A percentile compares a stretch with the other conserved stretches of the same genome.
Evolutionary conservation across 208 protist genomes (phyloP).

Genomic region (Wallacemonas collosoma): DNA sequence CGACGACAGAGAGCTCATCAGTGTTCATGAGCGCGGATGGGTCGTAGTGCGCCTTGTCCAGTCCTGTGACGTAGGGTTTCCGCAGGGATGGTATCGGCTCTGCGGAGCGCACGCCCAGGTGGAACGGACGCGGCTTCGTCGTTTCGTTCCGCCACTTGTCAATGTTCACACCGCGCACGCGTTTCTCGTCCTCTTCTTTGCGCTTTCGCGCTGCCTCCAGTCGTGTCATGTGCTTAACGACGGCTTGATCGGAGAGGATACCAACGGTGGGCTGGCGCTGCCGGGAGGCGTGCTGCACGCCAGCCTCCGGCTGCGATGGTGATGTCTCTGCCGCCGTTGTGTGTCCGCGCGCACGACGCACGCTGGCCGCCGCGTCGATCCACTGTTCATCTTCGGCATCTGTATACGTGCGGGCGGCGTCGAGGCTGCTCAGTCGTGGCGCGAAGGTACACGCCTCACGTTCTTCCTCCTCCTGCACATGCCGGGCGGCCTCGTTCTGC

Average conservation of each 20-base stretch:
- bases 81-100: slow-evolving; percentile 57
- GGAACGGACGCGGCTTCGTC: slow-evolving; percentile 43
- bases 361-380: slow-evolving; percentile 14
- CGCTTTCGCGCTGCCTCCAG: slow-evolving; percentile 38
- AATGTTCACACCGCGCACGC: slow-evolving; percentile 24
- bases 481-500: slow-evolving; percentile 23
- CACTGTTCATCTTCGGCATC: slow-evolving; percentile 4
- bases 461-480: slow-evolving; percentile 28
- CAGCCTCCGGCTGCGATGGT: neutral
- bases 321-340: neutral
- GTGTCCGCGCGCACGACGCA: neutral
- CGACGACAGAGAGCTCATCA: slow-evolving; percentile 6
- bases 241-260: slow-evolving; percentile 29
- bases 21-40: slow-evolving; percentile 1
- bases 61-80: slow-evolving; percentile 32
- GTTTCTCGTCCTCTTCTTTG: slow-evolving; percentile 32
- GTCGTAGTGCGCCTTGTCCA: slow-evolving; percentile 14
- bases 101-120: slow-evolving; percentile 32
- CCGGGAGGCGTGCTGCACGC: neutral
- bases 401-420: neutral
- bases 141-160: slow-evolving; percentile 34
- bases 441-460: slow-evolving; percentile 53
- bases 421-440: slow-evolving; percentile 20
- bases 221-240: slow-evolving; percentile 40
- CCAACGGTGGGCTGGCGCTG: slow-evolving; percentile 10